These are phyloP conservation scores for Botryosphaeria dothidea DNA, from an alignment of 2,329 filamentous ascomycete species.

Conservation along the genomic window DNA sequence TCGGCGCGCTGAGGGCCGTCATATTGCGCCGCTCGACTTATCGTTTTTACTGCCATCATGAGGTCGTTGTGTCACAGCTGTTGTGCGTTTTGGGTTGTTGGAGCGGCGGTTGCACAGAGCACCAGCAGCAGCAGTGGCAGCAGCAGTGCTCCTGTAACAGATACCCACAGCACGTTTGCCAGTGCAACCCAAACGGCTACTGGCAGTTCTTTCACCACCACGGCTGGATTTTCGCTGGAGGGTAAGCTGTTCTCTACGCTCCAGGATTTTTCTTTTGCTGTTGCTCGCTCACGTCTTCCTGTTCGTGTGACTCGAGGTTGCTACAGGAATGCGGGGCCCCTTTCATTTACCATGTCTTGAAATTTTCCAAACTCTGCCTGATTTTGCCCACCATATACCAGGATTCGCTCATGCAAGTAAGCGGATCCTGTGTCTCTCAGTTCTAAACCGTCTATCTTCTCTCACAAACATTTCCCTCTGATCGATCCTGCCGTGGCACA, in stretches of 20 bases:
- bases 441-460: neutral
- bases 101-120: slow-evolving; percentile 7
- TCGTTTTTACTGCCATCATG: neutral
- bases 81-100: neutral
- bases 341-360: slow-evolving; percentile 16
- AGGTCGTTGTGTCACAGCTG: neutral
- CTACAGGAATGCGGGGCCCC: neutral
- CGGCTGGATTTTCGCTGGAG: neutral
- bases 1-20: neutral
- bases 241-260: slow-evolving; percentile 7
- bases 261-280: too few species aligned
- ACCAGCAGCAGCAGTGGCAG: neutral
- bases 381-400: neutral
- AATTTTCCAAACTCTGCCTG: neutral
- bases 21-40: neutral
- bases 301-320: neutral
- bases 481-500: neutral
- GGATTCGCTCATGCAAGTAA: neutral
- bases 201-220: neutral
- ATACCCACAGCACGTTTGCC: neutral
- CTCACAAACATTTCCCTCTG: slow-evolving; percentile 19
- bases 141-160: neutral
- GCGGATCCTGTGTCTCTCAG: neutral
- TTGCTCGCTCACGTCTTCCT: neutral
- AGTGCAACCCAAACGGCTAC: neutral